Conservation (phyloP, 2,329 filamentous ascomycete genomes). For the Botrytis paeoniae region DNA sequence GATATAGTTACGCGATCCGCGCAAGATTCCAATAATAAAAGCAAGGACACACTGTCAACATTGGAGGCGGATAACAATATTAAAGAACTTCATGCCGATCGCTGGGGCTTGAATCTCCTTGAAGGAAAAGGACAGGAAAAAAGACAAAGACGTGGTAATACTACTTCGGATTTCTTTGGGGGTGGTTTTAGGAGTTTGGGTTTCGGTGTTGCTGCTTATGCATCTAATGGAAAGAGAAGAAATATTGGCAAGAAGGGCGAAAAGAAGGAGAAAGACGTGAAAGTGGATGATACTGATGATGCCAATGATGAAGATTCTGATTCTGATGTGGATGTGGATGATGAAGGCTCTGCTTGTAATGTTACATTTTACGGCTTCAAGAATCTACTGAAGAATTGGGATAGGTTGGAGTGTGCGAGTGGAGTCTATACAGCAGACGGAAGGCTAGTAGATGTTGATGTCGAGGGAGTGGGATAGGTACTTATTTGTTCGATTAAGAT, state of each 20-base stretch:
- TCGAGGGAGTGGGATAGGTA: not conserved
- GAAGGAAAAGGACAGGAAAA: not conserved
- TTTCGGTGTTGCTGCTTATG: not conserved
- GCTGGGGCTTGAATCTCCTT: no score
- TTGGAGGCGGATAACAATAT: not conserved
- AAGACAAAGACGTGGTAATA: not conserved
- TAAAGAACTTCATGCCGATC: not conserved
- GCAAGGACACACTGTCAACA: not conserved
- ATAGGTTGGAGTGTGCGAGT: not conserved
- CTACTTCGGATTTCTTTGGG: not conserved
- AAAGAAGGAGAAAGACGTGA: not conserved
- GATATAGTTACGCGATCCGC: not conserved
- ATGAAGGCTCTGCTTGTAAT: not conserved
- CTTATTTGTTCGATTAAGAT: not conserved
- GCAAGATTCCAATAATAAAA: not conserved
- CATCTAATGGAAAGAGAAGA: not conserved
- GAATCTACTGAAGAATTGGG: not conserved
- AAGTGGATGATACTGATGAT: not conserved
- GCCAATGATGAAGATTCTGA: not conserved
- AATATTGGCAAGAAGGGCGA: not conserved
- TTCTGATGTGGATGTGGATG: not conserved
- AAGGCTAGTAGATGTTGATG: not conserved
- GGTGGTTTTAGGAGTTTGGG: not conserved
- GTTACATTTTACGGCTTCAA: not conserved
- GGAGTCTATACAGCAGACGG: not conserved